Evolutionary conservation across 768 basidiomycete genomes (phyloP).

Genomic region (Lactarius sp.): DNA sequence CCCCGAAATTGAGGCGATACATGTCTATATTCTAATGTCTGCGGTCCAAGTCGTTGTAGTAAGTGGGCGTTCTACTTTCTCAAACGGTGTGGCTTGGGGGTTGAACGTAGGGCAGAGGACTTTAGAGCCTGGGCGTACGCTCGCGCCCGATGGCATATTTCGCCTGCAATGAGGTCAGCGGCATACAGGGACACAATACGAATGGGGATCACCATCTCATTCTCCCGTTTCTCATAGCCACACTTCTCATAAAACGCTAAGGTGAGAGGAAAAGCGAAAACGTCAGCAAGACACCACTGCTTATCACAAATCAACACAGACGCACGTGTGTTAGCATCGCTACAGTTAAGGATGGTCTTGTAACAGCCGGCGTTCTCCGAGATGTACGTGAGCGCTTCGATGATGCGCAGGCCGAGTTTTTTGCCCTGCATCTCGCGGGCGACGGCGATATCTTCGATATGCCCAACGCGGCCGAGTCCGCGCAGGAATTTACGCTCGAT

Average conservation of each 20-base stretch:
- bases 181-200: neutral
- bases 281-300: neutral
- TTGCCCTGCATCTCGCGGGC: slow-evolving; percentile 84
- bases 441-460: slow-evolving; percentile 98
- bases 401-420: slow-evolving; percentile 83
- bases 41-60: neutral
- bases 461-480: slow-evolving; percentile 80
- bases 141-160: slow-evolving; percentile 51
- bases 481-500: slow-evolving; percentile 94
- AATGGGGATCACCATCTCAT: slow-evolving; percentile 70
- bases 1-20: neutral
- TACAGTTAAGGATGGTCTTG: slow-evolving; percentile 98
- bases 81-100: neutral
- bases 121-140: slow-evolving; percentile 33
- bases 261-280: neutral
- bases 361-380: slow-evolving; percentile 81
- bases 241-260: slow-evolving; percentile 97
- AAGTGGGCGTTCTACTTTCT: neutral
- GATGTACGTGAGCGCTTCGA: slow-evolving; percentile 79
- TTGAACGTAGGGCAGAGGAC: neutral
- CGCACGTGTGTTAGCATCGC: slow-evolving; percentile 85
- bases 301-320: slow-evolving; percentile 26
- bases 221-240: slow-evolving; percentile 86
- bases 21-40: slow-evolving; percentile 2
- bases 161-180: slow-evolving; percentile 37